These are phyloP conservation scores for Diaporthe sp. DNA, from an alignment of 2,329 filamentous ascomycete species.

Conservation along the genomic window DNA sequence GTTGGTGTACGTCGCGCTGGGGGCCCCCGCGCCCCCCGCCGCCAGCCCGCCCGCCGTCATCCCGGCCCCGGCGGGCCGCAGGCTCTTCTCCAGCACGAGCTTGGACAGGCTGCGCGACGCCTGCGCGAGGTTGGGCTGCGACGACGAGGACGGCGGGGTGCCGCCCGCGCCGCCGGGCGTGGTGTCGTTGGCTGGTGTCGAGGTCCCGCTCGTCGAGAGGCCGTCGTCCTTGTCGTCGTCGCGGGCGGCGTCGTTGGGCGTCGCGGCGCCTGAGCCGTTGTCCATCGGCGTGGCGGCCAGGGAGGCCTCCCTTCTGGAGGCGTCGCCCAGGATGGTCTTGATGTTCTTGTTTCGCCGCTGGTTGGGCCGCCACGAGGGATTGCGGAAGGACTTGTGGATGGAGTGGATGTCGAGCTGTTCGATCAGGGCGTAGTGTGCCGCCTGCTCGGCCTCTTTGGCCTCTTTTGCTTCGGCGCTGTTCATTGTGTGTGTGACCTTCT, in stretches of 20 bases:
- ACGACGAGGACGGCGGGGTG: constrained; percentile 47
- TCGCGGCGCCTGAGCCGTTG: constrained; percentile 81
- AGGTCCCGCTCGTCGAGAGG: constrained; percentile 69
- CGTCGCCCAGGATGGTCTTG: constrained; percentile 94
- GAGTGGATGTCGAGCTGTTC: constrained; percentile 93
- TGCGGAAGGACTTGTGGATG: constrained; percentile 90
- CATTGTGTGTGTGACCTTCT: constrained; percentile 12
- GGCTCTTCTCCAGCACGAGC: constrained; percentile 88
- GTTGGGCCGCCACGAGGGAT: constrained; percentile 89
- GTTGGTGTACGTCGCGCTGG: constrained; percentile 91
- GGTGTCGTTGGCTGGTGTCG: constrained; percentile 62
- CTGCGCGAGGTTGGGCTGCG: constrained; percentile 83
- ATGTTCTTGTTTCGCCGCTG: constrained; percentile 99
- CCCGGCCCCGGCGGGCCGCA: constrained; percentile 58
- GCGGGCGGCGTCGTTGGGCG: constrained; percentile 63
- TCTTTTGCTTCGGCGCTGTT: constrained; percentile 40
- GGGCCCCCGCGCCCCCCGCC: constrained; percentile 63
- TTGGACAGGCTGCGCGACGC: constrained; percentile 89
- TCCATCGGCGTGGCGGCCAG: constrained; percentile 83
- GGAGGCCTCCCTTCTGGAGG: constrained; percentile 88
- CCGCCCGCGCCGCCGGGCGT: constrained; percentile 54
- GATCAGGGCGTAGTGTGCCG: constrained; percentile 87
- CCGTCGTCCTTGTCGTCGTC: constrained; percentile 59
- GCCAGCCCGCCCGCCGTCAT: constrained; percentile 46
- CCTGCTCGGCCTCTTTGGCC: constrained; percentile 73